Base-by-base conservation (phyloP, 495 filamentous ascomycete genomes). In the Glonium stellatum region DNA sequence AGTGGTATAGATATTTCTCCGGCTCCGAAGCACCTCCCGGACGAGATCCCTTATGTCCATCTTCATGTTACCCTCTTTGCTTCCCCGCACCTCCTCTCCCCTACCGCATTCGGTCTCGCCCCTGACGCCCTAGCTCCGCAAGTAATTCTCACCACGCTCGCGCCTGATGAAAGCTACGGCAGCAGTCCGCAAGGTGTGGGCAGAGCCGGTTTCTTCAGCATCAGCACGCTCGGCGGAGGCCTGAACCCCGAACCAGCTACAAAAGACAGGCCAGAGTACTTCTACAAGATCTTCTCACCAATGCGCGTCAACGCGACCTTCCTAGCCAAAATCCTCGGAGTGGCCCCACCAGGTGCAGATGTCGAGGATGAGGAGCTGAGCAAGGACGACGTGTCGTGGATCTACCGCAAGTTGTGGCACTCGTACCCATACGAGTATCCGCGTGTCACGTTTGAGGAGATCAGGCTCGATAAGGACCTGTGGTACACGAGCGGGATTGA, bases 231-330 rank as follows among this genome's bases (percentile, higher is more conserved):
- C 18, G 80, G 81, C 10, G 79, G 76, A n/a, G 77, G 86, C 8
- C 68, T 73, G 34, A 87, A 86, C 55, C 80, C 85, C 0, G 67
- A 72, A 31, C 76, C 79, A 0, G 61, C 60, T n/a, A 62, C 69
- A 10, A 59, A 75, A 50, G 66, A 73, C 25, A 63, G 73, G 18
- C 59, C 65, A 18, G 92, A 98, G 69, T 91, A 88, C 65, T 80
- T 96, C 31, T 98, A 97, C 77, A 98, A 98, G 72, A 88, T 97
- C 59, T 98, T 97, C 79, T 95, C 90, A 0, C 88, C 91, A 0
- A 73, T 82, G 39, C 78, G 76, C 5, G 77, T 90, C 11, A 84
- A 83, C 0, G 71, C 82, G 0, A 70, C 78, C 2, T 92, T 91
- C 67, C 67, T 96, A 36, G 76, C 79, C 11, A 64, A 73, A 9